Percentiles rank a stretch among this genome's conserved stretches.
Evolutionary conservation across 306 rosid genomes (phyloP).

Genomic region (Trifolium repens): DNA sequence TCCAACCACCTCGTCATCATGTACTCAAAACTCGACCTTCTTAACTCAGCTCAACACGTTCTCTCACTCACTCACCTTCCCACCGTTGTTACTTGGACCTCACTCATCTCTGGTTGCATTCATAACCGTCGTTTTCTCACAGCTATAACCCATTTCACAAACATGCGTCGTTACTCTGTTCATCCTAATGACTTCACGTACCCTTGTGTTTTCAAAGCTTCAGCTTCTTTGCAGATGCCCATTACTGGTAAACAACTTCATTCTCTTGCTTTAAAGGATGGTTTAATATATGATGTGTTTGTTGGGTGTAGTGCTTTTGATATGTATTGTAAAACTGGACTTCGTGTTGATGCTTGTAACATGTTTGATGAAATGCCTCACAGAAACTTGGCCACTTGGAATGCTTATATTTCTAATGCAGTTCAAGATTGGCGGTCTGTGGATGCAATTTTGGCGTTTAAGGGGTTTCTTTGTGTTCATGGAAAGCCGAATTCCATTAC

Average conservation of each 20-base stretch:
- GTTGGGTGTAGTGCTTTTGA: conserved; percentile 87
- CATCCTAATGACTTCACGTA: conserved; percentile 86
- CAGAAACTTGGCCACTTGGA: conserved; percentile 73
- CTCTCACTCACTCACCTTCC: conserved; percentile 63
- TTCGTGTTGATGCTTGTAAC: conserved; percentile 57
- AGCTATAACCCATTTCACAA: conserved; percentile 59
- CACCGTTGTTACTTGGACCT: conserved; percentile 87
- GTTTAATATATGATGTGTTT: conserved; percentile 66
- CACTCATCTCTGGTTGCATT: conserved; percentile 83
- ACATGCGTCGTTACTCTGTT: conserved; percentile 66
- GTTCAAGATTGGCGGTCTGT: conserved; percentile 61
- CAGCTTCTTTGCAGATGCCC: conserved; percentile 55
- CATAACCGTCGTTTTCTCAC: conserved; percentile 60
- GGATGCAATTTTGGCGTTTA: conserved; percentile 53
- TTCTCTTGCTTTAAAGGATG: conserved; percentile 70
- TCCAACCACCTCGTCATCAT: conserved; percentile 80
- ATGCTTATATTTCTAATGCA: conserved; percentile 79
- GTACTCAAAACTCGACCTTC: conserved; percentile 86
- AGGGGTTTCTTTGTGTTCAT: conserved; percentile 58
- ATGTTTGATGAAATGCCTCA: conserved; percentile 85
- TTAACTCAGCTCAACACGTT: conserved; percentile 63
- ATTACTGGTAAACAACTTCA: conserved; percentile 68
- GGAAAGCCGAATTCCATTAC: conserved; percentile 73
- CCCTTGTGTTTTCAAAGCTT: conserved; percentile 81
- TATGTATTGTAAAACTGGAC: conserved; percentile 73